phyloP scores from a whole-genome alignment of 805 yeast species.

The Ogataea ganodermae region DNA sequence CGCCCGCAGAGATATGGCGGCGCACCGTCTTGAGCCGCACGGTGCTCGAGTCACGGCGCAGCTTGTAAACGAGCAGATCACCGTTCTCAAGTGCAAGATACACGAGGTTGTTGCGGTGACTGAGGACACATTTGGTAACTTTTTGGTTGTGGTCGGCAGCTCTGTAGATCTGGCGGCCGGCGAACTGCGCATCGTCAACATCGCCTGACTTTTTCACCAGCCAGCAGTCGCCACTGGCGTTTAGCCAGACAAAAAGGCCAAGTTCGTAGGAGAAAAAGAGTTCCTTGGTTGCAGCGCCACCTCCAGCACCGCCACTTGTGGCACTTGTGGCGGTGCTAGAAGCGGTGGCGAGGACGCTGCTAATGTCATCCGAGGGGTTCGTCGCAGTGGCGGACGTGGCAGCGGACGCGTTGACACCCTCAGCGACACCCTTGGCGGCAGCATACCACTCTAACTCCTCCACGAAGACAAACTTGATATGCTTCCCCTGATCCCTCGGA shows the following conservation, averaged over 20 bases:
- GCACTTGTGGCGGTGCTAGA: too few species aligned
- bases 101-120: slow-evolving; percentile 42
- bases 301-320: slow-evolving; percentile 6
- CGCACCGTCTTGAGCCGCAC: slow-evolving; percentile 34
- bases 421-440: too few species aligned
- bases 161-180: slow-evolving; percentile 29
- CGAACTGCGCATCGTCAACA: slow-evolving; percentile 20
- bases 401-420: too few species aligned
- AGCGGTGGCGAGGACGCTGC: too few species aligned
- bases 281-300: slow-evolving; percentile 12
- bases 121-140: slow-evolving; percentile 37
- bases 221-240: slow-evolving; percentile 34
- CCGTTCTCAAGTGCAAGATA: slow-evolving; percentile 43
- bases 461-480: slow-evolving; percentile 31
- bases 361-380: too few species aligned
- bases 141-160: slow-evolving; percentile 11
- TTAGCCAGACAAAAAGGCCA: slow-evolving; percentile 35
- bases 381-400: too few species aligned
- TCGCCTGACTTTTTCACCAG: slow-evolving; percentile 21
- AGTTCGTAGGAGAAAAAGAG: slow-evolving; percentile 26
- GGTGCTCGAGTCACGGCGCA: slow-evolving; percentile 36
- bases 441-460: slow-evolving; percentile 37
- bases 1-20: slow-evolving; percentile 39
- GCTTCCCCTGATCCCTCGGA: slow-evolving; percentile 25
- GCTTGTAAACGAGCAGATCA: slow-evolving; percentile 37